phyloP scores from a whole-genome alignment of 1,284 basidiomycete genomes.

The Paramarasmius palmivorus region DNA sequence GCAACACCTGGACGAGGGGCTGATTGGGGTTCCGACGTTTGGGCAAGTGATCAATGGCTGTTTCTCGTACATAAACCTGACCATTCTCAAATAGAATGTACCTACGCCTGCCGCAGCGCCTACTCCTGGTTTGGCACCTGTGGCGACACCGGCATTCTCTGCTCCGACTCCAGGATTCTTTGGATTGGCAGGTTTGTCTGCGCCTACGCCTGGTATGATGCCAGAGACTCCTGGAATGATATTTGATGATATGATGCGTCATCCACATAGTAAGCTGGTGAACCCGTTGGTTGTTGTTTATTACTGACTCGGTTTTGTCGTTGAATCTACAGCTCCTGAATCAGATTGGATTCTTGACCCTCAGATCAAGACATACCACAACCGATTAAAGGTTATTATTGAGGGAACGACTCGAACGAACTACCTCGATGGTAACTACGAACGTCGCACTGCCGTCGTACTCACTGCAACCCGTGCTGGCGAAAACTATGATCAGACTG shows the following conservation, averaged over 20 bases:
- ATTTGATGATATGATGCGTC: conserved; percentile 23
- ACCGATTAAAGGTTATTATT: conserved; percentile 53
- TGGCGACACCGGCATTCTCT: conserved; percentile 26
- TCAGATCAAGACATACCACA: conserved; percentile 31
- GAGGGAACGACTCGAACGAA: conserved; percentile 39
- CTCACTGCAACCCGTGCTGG: conserved; percentile 32
- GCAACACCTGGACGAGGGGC: conserved; percentile 35
- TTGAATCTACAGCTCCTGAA: conserved; percentile 25
- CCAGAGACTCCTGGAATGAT: conserved; percentile 4
- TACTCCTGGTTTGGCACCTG: conserved; percentile 45
- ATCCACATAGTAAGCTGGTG: conserved; percentile 36
- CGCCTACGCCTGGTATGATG: conserved; percentile 43
- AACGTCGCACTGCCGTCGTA: conserved; percentile 46
- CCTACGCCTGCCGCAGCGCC: conserved; percentile 58
- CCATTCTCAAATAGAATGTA: conserved; percentile 35
- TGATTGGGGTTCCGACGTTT: conserved; percentile 32
- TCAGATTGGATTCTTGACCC: conserved; percentile 48
- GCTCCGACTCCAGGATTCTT: conserved; percentile 25
- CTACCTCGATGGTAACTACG: conserved; percentile 58
- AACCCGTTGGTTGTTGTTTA: conserved; percentile 14
- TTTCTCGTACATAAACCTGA: conserved; percentile 9
- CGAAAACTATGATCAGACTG: conserved; percentile 38
- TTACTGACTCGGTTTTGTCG: conserved; percentile 15
- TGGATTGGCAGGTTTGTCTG: conserved; percentile 22
- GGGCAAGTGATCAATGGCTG: conserved; percentile 24